Conservation (phyloP, 2,329 filamentous ascomycete species). For the Acarospora socialis region DNA sequence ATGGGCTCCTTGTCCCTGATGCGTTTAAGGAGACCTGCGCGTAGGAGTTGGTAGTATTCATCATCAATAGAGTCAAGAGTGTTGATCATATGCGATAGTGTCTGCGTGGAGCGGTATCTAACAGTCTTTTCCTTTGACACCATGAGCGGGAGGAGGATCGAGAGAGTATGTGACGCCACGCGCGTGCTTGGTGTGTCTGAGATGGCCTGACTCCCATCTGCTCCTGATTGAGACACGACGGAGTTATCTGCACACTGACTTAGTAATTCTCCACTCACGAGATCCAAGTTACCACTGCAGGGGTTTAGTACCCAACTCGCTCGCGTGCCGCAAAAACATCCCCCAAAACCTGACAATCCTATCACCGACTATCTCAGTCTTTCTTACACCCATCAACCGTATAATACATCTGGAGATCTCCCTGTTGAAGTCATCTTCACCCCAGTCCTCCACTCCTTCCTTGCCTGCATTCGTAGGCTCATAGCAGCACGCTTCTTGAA, state of each 20-base stretch:
- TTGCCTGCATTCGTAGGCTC: constrained; percentile 31
- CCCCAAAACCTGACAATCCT: constrained; percentile 73
- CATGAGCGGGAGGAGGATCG: constrained; percentile 59
- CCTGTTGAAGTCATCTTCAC: constrained; percentile 60
- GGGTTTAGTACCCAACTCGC: constrained; percentile 37
- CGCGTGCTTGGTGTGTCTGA: constrained; percentile 74
- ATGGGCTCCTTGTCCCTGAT: constrained; percentile 89
- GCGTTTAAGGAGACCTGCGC: constrained; percentile 65
- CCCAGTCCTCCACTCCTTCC: constrained; percentile 37
- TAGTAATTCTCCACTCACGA: no score
- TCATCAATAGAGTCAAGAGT: constrained; percentile 86
- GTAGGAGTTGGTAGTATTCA: constrained; percentile 70
- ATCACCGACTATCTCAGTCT: constrained; percentile 79
- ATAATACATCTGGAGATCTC: constrained; percentile 75
- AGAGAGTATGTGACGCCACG: constrained; percentile 60
- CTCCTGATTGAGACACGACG: constrained; percentile 44
- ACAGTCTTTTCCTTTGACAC: constrained; percentile 84
- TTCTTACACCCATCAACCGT: constrained; percentile 74
- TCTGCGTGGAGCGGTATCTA: constrained; percentile 76
- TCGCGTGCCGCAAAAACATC: constrained; percentile 62
- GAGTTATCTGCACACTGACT: constrained; percentile 50
- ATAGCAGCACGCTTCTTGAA: constrained; percentile 69
- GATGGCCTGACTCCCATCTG: constrained; percentile 55
- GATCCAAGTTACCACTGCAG: no score
- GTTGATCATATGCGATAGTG: constrained; percentile 83